Base-by-base conservation (phyloP, 306 rosid species). In the Oemleria cerasiformis region DNA sequence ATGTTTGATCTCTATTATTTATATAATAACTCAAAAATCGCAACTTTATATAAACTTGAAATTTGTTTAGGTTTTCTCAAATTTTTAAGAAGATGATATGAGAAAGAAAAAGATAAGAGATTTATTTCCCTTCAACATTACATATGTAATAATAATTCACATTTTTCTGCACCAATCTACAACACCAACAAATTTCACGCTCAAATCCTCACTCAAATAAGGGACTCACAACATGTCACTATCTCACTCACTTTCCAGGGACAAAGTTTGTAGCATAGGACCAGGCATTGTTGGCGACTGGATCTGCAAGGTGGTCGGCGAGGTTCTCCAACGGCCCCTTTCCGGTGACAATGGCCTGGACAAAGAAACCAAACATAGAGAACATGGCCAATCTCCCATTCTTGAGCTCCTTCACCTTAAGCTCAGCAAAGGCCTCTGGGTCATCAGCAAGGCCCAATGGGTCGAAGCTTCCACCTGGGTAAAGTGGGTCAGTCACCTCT, bases 381-480 rank as follows among this genome's bases (percentile, higher is more conserved):
- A 93, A 91, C 98, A 93, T 93, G 2, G 97, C 97, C 51, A 93
- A 30, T 25, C 97, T 89, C 0, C 98, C 97, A 55, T 93, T 93
- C 88, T 91, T 91, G 36, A 91, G 58, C 78, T 93, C 96, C 88
- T 90, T 93, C n/a, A 91, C 97, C 86, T 92, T 90, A 7, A 92
- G 69, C 72, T 90, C 97, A 6, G 98, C 98, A 10, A 90, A 92
- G 0, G 98, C 97, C 49, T 92, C 98, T 38, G 98, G 98, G 82
- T 92, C 97, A 14, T 92, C 98, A 1, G 97, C 98, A 0, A 92
- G 80, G 47, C 97, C 98, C 78, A 92, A 75, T 72, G 97, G 98
- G 84, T 92, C 97, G n/a, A 93, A 93, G 89, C 97, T 93, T 2
- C 97, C 97, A n/a, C 97, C 92, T 0, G 94, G 98, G 91, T 93